Conservation (phyloP, 306 rosid genomes). For the Quercus engelmannii region DNA sequence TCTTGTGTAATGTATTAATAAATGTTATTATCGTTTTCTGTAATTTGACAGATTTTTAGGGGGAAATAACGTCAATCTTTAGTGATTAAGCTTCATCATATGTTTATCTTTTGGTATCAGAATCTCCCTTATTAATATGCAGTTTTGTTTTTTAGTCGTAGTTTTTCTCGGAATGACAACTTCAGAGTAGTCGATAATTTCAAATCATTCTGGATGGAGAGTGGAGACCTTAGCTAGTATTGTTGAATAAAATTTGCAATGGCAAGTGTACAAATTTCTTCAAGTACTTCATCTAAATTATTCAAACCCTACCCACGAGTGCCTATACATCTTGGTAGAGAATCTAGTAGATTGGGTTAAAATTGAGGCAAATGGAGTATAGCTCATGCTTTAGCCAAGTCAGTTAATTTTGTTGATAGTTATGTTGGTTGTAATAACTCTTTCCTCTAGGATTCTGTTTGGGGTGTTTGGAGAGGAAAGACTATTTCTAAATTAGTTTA, state of each 20-base stretch:
- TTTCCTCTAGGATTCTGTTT: too few species aligned
- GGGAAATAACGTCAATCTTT: background rate
- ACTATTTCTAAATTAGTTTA: too few species aligned
- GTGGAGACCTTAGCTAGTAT: background rate
- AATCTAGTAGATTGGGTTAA: background rate
- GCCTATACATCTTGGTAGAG: background rate
- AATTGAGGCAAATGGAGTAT: too few species aligned
- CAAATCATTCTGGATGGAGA: background rate
- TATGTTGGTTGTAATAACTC: too few species aligned
- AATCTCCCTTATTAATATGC: too few species aligned
- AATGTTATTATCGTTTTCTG: background rate
- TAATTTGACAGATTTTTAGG: background rate
- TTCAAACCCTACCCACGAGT: background rate
- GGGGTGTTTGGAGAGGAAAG: too few species aligned
- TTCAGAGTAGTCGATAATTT: background rate
- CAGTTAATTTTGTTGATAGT: too few species aligned
- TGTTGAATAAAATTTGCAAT: background rate
- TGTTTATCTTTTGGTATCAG: background rate
- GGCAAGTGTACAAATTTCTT: background rate
- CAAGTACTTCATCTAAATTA: background rate
- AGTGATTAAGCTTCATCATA: background rate
- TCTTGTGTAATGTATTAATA: background rate
- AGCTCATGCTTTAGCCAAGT: too few species aligned
- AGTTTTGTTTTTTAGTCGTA: too few species aligned
- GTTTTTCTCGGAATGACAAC: background rate